A percentile compares a stretch with the other conserved stretches of the same genome.
These are phyloP conservation scores for Sphaerosporella brunnea DNA, from an alignment of 495 filamentous ascomycete species.

Conservation along the genomic window DNA sequence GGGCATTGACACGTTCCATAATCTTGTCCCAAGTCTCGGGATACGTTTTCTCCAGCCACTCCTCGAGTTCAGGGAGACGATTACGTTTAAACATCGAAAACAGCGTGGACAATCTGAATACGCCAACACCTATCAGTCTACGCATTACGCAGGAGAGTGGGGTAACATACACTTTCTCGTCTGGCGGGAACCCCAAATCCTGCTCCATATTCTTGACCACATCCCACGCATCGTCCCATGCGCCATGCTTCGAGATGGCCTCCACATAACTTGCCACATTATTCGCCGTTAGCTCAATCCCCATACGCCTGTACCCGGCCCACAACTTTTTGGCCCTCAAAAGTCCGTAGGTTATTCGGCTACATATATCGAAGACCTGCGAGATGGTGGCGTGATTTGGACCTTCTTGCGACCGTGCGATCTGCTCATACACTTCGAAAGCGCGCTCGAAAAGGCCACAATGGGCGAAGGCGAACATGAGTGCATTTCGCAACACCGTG, in stretches of 20 bases:
- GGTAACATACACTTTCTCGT: conserved; percentile 49
- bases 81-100: conserved; percentile 45
- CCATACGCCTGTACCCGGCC: conserved; percentile 52
- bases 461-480: conserved; percentile 69
- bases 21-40: conserved; percentile 51
- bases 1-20: neutral
- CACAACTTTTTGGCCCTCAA: conserved; percentile 52
- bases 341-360: conserved; percentile 41
- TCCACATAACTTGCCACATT: conserved; percentile 60
- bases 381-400: conserved; percentile 61
- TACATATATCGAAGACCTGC: conserved; percentile 61
- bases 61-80: conserved; percentile 47
- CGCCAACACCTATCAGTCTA: no score
- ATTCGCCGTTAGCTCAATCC: conserved; percentile 50
- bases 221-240: conserved; percentile 44
- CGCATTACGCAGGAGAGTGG: no score
- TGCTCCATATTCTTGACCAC: conserved; percentile 46
- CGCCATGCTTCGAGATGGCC: conserved; percentile 50
- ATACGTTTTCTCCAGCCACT: conserved; percentile 50
- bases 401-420: conserved; percentile 58
- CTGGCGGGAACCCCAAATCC: conserved; percentile 45
- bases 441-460: conserved; percentile 46
- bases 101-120: conserved; percentile 43
- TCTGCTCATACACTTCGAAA: conserved; percentile 64
- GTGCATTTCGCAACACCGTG: conserved; percentile 56